Evolutionary conservation across 139 green algal species (phyloP).

Genomic region (Chlamydomonas sp.): DNA sequence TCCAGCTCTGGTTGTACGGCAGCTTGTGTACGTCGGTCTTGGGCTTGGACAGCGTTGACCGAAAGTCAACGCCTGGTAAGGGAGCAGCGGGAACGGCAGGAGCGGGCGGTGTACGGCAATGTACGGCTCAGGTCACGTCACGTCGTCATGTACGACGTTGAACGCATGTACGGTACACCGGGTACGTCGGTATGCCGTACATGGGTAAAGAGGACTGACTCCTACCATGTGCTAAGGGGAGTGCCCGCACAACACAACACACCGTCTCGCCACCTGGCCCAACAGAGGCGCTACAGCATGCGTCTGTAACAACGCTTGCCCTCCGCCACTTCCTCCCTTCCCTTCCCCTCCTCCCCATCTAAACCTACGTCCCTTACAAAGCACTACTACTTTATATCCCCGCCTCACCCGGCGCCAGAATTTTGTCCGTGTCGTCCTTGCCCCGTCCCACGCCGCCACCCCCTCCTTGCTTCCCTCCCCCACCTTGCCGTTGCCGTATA

Average conservation of each 20-base stretch:
- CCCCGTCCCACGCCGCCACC: neutral
- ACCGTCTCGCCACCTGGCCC: too few species aligned
- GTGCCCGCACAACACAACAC: neutral
- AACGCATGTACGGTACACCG: neutral
- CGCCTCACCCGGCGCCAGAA: too few species aligned
- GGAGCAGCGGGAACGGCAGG: neutral
- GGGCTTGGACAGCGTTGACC: constrained; percentile 6
- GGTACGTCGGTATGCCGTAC: neutral
- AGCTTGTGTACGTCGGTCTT: constrained; percentile 40
- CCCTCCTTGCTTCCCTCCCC: neutral
- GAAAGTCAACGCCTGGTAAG: constrained; percentile 22
- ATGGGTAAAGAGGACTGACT: neutral
- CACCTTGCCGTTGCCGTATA: too few species aligned
- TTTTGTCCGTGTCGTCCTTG: too few species aligned
- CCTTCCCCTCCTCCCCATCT: too few species aligned
- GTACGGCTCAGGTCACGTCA: neutral
- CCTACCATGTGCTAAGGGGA: neutral
- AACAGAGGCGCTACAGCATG: too few species aligned
- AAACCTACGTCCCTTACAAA: too few species aligned
- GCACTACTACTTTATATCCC: too few species aligned
- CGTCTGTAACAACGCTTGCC: too few species aligned
- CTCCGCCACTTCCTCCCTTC: too few species aligned
- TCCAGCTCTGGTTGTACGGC: constrained; percentile 39
- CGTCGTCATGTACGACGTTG: neutral
- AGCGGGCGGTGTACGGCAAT: neutral